Base-by-base conservation (phyloP, 106 monocot genomes). In the Platanthera guangdongensis region DNA sequence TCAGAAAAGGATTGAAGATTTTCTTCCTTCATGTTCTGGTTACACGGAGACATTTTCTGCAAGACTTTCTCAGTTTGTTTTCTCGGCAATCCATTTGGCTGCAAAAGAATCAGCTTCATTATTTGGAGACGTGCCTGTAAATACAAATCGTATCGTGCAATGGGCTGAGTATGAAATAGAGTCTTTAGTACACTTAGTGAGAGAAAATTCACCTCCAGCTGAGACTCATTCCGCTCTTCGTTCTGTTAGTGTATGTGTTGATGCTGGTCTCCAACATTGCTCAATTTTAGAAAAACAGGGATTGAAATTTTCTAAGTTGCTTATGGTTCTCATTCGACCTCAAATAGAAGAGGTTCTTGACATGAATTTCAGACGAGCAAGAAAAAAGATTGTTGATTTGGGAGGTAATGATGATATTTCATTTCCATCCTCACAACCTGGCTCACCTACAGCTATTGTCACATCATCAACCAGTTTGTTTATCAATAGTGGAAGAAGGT, bases 161-260 rank as follows among this genome's bases (percentile, higher is more conserved):
- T 97, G 97, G 97, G 97, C 91, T 77, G 97, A 97, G 75, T 84
- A 65, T 77, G 86, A 97, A 82, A 90, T 97, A 60, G 97, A 94
- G 74, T 79, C 82, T 51, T 94, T 91, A 78, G 85, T 89, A 55
- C 84, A 69, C 52, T 68, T 88, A 59, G 91, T 93, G 73, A 97
- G 91, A 81, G 91, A 97, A 74, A 89, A 94, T 78, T 83, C 86
- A 63, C 89, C 91, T 72, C 45, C 76, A 65, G 21, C 85, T 49
- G 97, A 94, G 73, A 82, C 84, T 49, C 67, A 75, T 60, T 84
- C 82, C 75, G 94, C 91, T 11, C 86, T 97, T 72, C 83, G 94
- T 60, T 94, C 97, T 71, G 79, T 83, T 63, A 84, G 97, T 77
- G 75, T 89, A 74, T 97, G 97, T 63, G 68, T 90, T 73, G 85